Evolutionary conservation across 1,284 basidiomycete genomes (phyloP).

Genomic region (Cryptococcus neoformans): DNA sequence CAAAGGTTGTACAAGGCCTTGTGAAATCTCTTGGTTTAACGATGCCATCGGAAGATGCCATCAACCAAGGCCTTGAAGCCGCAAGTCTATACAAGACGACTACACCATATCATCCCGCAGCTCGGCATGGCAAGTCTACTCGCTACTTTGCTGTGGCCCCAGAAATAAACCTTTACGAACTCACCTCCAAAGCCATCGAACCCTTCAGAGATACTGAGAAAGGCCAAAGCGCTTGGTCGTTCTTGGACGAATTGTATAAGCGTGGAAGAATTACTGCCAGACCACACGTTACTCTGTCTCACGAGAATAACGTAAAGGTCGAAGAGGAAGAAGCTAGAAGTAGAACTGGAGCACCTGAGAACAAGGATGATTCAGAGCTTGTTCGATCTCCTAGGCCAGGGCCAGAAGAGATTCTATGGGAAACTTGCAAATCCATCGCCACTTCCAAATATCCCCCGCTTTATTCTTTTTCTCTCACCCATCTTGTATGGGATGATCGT

Average conservation of each 20-base stretch:
- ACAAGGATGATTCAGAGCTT: conserved; percentile 7
- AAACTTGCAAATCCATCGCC: conserved; percentile 58
- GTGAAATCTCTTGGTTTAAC: conserved; percentile 53
- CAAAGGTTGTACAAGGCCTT: conserved; percentile 61
- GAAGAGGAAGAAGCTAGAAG: conserved; percentile 38
- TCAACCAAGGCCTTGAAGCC: conserved; percentile 62
- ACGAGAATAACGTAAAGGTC: conserved; percentile 59
- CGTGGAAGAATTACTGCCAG: conserved; percentile 57
- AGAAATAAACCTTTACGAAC: conserved; percentile 61
- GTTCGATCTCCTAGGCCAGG: conserved; percentile 14
- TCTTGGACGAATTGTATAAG: conserved; percentile 59
- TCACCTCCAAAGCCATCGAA: conserved; percentile 50
- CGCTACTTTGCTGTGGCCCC: conserved; percentile 76
- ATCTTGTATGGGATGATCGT: conserved; percentile 70
- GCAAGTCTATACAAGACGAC: conserved; percentile 31
- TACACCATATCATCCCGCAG: conserved; percentile 32
- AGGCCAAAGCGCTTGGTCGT: conserved; percentile 34
- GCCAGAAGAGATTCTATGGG: conserved; percentile 58
- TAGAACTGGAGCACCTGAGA: background rate
- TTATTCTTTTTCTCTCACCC: conserved; percentile 62
- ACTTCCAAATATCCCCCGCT: conserved; percentile 53
- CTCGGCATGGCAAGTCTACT: conserved; percentile 47
- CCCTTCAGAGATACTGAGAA: background rate
- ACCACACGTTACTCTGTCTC: conserved; percentile 87
- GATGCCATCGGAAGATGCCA: conserved; percentile 57